phyloP scores from a whole-genome alignment of 148 eudicot species.

The Suaeda aralocaspica region DNA sequence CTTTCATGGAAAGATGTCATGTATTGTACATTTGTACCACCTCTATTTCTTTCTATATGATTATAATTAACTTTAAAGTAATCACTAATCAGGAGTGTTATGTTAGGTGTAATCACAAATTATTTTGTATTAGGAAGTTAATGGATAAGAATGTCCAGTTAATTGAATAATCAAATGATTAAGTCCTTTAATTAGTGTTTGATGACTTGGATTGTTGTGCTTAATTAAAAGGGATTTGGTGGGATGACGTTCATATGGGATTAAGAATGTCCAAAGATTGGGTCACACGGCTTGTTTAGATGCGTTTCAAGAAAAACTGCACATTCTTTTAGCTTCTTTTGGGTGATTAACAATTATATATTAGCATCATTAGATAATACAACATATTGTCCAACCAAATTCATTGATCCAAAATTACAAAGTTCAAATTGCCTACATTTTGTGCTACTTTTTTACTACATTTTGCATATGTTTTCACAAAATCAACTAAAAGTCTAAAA shows the following conservation, averaged over 20 bases:
- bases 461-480: too few species aligned
- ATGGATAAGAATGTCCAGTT: constrained; percentile 1
- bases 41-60: too few species aligned
- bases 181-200: not conserved
- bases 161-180: not conserved
- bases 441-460: not conserved
- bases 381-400: not conserved
- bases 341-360: not conserved
- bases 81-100: not conserved
- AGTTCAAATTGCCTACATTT: not conserved
- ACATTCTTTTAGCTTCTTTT: not conserved
- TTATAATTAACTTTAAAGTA: too few species aligned
- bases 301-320: not conserved
- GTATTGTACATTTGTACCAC: too few species aligned
- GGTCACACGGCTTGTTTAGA: not conserved
- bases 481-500: too few species aligned
- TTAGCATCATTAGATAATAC: not conserved
- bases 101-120: not conserved
- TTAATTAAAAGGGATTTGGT: not conserved
- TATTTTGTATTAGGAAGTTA: not conserved
- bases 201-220: not conserved
- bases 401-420: not conserved
- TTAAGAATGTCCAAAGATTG: not conserved
- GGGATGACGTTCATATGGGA: not conserved
- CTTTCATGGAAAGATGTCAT: too few species aligned